phyloP scores from a whole-genome alignment of 306 rosid species.

The Acmispon strigosus region DNA sequence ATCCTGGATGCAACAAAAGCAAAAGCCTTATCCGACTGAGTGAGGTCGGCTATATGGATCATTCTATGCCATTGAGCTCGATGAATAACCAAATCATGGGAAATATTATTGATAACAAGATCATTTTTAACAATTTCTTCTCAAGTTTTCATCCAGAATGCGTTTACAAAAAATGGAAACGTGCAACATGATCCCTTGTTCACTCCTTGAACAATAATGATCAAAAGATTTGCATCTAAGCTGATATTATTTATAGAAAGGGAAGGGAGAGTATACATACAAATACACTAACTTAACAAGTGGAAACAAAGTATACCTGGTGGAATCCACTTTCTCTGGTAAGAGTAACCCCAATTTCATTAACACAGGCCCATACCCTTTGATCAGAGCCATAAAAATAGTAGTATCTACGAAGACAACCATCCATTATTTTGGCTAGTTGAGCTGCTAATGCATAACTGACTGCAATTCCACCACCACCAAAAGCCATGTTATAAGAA shows the following conservation, averaged over 20 bases:
- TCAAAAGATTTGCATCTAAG: background rate
- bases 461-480: slow-evolving; percentile 90
- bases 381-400: slow-evolving; percentile 94
- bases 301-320: slow-evolving; percentile 53
- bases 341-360: slow-evolving; percentile 77
- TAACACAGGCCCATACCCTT: slow-evolving; percentile 78
- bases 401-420: slow-evolving; percentile 68
- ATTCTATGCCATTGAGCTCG: too few species aligned
- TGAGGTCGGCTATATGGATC: too few species aligned
- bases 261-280: background rate
- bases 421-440: slow-evolving; percentile 54
- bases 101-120: too few species aligned
- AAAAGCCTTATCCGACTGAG: too few species aligned
- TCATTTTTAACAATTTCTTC: too few species aligned
- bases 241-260: background rate
- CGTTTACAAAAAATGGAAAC: background rate
- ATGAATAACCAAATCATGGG: too few species aligned
- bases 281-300: background rate
- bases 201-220: background rate
- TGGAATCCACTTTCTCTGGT: slow-evolving; percentile 74
- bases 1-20: too few species aligned
- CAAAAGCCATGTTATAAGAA: slow-evolving; percentile 84
- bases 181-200: background rate
- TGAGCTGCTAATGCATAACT: slow-evolving; percentile 76
- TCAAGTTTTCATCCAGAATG: background rate